Conservation (phyloP, 345 rosid genomes). For the Rubroshorea leprosula region DNA sequence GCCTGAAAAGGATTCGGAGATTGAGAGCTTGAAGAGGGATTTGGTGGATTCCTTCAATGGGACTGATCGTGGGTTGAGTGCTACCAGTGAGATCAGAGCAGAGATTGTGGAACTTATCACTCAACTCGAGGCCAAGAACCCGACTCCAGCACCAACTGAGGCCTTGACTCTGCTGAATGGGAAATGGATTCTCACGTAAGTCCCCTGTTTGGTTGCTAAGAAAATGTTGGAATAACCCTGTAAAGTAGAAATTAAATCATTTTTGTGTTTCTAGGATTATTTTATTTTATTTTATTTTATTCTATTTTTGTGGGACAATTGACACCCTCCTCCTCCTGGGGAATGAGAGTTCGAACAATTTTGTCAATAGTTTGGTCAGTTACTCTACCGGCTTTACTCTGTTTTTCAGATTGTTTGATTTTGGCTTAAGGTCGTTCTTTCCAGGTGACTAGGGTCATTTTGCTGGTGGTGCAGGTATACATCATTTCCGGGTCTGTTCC, state of each 20-base stretch:
- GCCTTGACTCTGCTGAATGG: slow-evolving; percentile 76
- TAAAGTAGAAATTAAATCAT: too few species aligned
- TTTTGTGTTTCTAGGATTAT: too few species aligned
- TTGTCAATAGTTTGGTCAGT: too few species aligned
- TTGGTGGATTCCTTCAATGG: slow-evolving; percentile 73
- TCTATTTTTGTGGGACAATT: too few species aligned
- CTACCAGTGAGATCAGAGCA: slow-evolving; percentile 76
- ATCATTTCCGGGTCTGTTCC: slow-evolving; percentile 69
- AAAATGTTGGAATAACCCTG: not conserved
- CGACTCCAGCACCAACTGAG: slow-evolving; percentile 78
- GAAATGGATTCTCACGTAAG: slow-evolving; percentile 95
- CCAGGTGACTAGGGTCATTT: too few species aligned
- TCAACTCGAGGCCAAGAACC: slow-evolving; percentile 81
- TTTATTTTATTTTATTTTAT: too few species aligned
- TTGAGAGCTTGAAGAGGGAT: slow-evolving; percentile 49
- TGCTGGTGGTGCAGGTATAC: slow-evolving; percentile 53
- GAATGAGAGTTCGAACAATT: too few species aligned
- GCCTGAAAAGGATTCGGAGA: slow-evolving; percentile 38
- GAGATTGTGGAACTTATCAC: slow-evolving; percentile 88
- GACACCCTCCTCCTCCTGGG: too few species aligned
- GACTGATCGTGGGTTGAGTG: slow-evolving; percentile 65
- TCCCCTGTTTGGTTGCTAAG: slow-evolving; percentile 11
- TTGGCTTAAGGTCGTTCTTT: too few species aligned
- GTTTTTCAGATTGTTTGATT: too few species aligned
- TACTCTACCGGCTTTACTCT: too few species aligned